Evolutionary conservation across 2,329 filamentous ascomycete genomes (phyloP), one percentile per base, ranked within the genome.

Genomic region (Xylariaceae sp.): DNA sequence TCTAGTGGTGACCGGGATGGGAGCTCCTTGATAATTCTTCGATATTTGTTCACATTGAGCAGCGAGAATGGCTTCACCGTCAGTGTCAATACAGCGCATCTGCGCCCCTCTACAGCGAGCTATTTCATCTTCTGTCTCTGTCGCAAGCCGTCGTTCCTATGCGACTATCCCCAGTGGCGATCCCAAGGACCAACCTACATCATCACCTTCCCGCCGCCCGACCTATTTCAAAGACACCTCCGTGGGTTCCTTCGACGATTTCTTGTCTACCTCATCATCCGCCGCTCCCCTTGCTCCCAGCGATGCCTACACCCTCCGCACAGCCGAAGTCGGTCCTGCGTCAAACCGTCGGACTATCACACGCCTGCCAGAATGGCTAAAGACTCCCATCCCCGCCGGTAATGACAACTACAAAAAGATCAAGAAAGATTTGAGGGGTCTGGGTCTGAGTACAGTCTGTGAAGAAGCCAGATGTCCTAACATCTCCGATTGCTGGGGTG

Each of bases 381-480:
- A 97, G 76, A 98, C 92, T 19, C 88, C 90, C 2, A 93, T 98
- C 45, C 93, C 93, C 0, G 82, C 82, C 11, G 85, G 85, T 51
- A 86, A 82, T 64, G 69, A 74, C 46, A 94, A 94, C 70, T 96
- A 85, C 75, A 94, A 94, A 72, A 88, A 88, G 62, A 95, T 98
- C 68, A 96, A 95, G 75, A 83, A 86, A 53, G 93, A 98, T 67
- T 72, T 98, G 55, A 81, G 93, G 27, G 93, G 93, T 0, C 71
- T 98, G 49, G 86, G 87, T 47, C 74, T 98, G 45, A 91, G 96
- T 67, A 98, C 93, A 4, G 93, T 98, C 14, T 98, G 93, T 68
- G 93, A 98, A 71, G 93, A 98, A 72, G 93, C 93, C 2, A 82
- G 90, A 55, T 98, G 93, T 68, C 93, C 93, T 50, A 98, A 98